phyloP scores from a whole-genome alignment of 768 basidiomycete genomes.

The Tulasnella sp. region DNA sequence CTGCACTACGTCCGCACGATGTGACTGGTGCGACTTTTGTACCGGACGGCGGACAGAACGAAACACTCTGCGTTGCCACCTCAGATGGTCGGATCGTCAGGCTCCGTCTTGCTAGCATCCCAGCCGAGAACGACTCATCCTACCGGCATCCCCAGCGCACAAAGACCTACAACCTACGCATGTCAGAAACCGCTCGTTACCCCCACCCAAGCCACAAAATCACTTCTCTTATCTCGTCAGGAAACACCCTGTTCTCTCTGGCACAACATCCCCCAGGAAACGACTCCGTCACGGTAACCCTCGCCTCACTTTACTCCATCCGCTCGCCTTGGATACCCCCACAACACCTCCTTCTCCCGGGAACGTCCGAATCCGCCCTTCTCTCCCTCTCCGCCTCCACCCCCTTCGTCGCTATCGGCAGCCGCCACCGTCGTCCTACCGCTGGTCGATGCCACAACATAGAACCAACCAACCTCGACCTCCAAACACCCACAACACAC shows the following conservation, averaged over 20 bases:
- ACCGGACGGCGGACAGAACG: neutral
- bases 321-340: neutral
- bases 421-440: neutral
- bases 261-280: neutral
- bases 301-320: neutral
- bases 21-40: conserved; percentile 2
- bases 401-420: conserved; percentile 1
- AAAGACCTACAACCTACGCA: neutral
- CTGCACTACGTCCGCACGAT: neutral
- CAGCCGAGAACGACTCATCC: neutral
- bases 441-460: neutral
- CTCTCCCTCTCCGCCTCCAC: neutral
- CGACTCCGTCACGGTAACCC: neutral
- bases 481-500: neutral
- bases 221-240: neutral
- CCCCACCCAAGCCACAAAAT: neutral
- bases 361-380: neutral
- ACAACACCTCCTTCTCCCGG: neutral
- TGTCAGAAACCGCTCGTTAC: neutral
- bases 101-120: neutral
- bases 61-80: neutral
- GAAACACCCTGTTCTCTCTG: neutral
- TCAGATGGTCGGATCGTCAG: conserved; percentile 4
- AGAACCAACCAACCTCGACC: neutral
- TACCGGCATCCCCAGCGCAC: neutral